phyloP scores from a whole-genome alignment of 768 basidiomycete genomes.

The Clitopilus passeckerianus region DNA sequence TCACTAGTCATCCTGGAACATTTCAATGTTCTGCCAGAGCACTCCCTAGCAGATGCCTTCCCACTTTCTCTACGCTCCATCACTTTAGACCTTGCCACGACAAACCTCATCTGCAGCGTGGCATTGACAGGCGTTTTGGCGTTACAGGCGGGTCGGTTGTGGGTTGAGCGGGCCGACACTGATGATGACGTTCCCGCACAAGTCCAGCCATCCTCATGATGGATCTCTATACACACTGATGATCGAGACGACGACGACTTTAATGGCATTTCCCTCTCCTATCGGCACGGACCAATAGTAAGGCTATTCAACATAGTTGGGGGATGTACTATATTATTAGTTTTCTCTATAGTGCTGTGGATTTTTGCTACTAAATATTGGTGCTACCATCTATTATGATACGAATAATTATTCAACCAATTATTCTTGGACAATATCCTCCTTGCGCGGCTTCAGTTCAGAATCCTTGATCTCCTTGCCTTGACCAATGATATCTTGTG shows the following conservation, averaged over 20 bases:
- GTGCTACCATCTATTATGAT: slow-evolving; percentile 5
- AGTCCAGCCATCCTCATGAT: slow-evolving; percentile 22
- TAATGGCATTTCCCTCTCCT: background rate
- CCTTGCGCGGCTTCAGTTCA: slow-evolving; percentile 72
- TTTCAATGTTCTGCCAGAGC: slow-evolving; percentile 55
- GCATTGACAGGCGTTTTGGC: slow-evolving; percentile 83
- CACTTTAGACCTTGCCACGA: slow-evolving; percentile 77
- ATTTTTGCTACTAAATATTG: background rate
- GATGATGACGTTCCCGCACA: slow-evolving; percentile 44
- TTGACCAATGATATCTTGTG: slow-evolving; percentile 77
- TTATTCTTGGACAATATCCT: slow-evolving; percentile 87
- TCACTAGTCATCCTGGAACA: slow-evolving; percentile 48
- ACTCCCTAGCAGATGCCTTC: slow-evolving; percentile 50
- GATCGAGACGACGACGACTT: background rate
- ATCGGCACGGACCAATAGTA: background rate
- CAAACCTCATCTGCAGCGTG: slow-evolving; percentile 82
- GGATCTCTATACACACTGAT: background rate
- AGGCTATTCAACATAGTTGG: background rate
- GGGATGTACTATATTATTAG: slow-evolving; percentile 8
- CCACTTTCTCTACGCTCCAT: slow-evolving; percentile 56
- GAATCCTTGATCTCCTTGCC: slow-evolving; percentile 77
- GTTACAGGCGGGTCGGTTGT: slow-evolving; percentile 79
- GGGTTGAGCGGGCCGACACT: slow-evolving; percentile 72
- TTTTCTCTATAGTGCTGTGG: background rate
- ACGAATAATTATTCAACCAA: slow-evolving; percentile 9